phyloP scores from a whole-genome alignment of 495 filamentous ascomycete genomes.

The Tuber aestivum region DNA sequence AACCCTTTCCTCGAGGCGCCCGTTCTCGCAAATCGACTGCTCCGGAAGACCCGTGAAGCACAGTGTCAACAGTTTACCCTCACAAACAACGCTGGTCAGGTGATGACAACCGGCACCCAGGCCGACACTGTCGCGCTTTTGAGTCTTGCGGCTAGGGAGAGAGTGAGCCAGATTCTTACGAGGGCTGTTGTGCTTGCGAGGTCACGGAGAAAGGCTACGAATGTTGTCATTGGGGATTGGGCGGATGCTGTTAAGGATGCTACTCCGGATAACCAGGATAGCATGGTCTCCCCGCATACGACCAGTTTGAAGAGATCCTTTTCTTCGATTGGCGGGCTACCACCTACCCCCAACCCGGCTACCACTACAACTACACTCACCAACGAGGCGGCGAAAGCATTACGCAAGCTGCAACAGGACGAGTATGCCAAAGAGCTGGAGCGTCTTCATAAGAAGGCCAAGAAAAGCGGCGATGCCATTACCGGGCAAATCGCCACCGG shows the following conservation, averaged over 20 bases:
- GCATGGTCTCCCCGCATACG: constrained; percentile 22
- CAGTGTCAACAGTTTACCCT: constrained; percentile 33
- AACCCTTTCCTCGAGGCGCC: constrained; percentile 36
- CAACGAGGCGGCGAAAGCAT: constrained; percentile 39
- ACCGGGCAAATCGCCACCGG: constrained; percentile 8
- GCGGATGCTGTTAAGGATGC: constrained; percentile 39
- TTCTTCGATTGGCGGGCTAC: constrained; percentile 20
- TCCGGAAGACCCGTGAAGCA: constrained; percentile 33
- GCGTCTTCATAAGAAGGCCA: constrained; percentile 38
- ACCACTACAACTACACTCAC: constrained; percentile 25
- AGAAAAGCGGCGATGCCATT: constrained; percentile 14
- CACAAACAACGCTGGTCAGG: constrained; percentile 17
- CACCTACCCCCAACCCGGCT: constrained; percentile 25
- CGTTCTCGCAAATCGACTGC: constrained; percentile 30
- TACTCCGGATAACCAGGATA: constrained; percentile 27
- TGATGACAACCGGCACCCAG: constrained; percentile 21
- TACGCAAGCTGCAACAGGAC: constrained; percentile 35
- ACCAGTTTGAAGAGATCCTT: constrained; percentile 34
- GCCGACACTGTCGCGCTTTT: constrained; percentile 38
- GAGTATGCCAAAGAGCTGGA: constrained; percentile 38
- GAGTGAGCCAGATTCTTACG: constrained; percentile 36
- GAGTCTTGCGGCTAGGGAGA: constrained; percentile 32
- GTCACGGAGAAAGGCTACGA: constrained; percentile 35
- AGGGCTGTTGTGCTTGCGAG: constrained; percentile 35
- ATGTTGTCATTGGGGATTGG: constrained; percentile 41